Evolutionary conservation across 2,329 filamentous ascomycete species (phyloP).

Genomic region (Colletotrichum caudatum): DNA sequence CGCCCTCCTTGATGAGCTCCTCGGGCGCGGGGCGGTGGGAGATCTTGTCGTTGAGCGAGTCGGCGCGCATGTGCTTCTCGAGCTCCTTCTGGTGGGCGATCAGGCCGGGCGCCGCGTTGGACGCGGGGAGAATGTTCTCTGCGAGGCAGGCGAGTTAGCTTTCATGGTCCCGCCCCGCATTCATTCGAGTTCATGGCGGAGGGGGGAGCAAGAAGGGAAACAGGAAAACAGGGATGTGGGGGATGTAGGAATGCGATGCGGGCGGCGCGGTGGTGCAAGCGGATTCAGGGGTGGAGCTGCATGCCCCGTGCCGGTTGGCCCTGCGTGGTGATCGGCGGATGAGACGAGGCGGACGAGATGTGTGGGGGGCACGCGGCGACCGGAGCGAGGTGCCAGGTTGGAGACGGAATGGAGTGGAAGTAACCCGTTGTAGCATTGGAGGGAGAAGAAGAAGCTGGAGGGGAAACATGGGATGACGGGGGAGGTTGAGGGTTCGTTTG

Average conservation of each 20-base stretch:
- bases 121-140: slow-evolving; percentile 90
- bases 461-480: too few species aligned
- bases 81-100: slow-evolving; percentile 87
- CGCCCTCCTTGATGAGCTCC: slow-evolving; percentile 81
- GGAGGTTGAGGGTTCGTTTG: too few species aligned
- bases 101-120: slow-evolving; percentile 81
- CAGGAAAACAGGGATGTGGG: slow-evolving; percentile 1
- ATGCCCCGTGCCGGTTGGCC: not conserved
- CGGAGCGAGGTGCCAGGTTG: not conserved
- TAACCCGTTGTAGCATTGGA: not conserved
- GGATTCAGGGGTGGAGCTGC: not conserved
- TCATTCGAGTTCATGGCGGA: not conserved
- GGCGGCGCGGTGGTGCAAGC: not conserved
- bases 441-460: slow-evolving; percentile 5
- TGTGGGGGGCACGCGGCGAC: slow-evolving; percentile 9
- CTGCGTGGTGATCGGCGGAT: slow-evolving; percentile 30
- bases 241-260: slow-evolving; percentile 9
- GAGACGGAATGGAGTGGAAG: slow-evolving; percentile 18
- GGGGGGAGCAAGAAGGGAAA: not conserved
- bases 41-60: slow-evolving; percentile 89
- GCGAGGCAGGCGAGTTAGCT: slow-evolving; percentile 35
- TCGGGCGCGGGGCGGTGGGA: slow-evolving; percentile 81
- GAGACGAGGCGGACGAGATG: slow-evolving; percentile 27
- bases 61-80: slow-evolving; percentile 87
- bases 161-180: not conserved